These are phyloP conservation scores for Protea cynaroides DNA, from an alignment of 164 flowering plant genomes.

Conservation along the genomic window DNA sequence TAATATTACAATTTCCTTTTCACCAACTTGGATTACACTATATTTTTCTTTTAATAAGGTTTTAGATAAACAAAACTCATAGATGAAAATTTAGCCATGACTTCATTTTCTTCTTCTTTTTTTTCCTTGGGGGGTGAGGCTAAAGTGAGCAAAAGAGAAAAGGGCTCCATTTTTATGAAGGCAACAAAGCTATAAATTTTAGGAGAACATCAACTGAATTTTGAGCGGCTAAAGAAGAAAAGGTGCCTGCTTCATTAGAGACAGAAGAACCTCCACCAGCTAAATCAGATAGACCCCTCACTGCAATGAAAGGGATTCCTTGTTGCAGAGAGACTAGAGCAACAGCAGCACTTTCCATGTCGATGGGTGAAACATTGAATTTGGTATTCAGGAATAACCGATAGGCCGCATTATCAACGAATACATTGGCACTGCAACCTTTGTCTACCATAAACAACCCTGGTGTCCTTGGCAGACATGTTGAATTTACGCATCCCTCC, in stretches of 20 bases:
- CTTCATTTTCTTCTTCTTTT: too few relatives aligned
- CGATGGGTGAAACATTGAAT: conserved; percentile 27
- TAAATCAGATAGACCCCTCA: conserved; percentile 29
- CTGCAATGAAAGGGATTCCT: conserved; percentile 24
- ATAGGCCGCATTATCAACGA: conserved; percentile 31
- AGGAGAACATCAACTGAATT: too few relatives aligned
- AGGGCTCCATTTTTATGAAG: too few relatives aligned
- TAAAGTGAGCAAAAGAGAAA: too few relatives aligned
- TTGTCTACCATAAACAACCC: conserved; percentile 21
- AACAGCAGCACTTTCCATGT: conserved; percentile 41
- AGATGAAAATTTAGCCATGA: too few relatives aligned
- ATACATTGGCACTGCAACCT: conserved; percentile 29
- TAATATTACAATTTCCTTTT: too few relatives aligned
- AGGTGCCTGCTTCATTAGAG: conserved; percentile 24
- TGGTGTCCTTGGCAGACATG: conserved; percentile 30
- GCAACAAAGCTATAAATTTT: too few relatives aligned
- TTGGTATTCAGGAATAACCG: conserved; percentile 25
- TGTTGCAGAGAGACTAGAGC: conserved; percentile 30
- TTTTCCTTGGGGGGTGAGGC: too few relatives aligned
- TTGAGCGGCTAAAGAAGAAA: neutral
- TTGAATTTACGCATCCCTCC: conserved; percentile 37
- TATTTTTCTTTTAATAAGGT: too few relatives aligned
- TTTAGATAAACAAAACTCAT: too few relatives aligned
- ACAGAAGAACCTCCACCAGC: conserved; percentile 32
- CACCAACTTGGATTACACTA: too few relatives aligned